Conservation (phyloP, 78 protist genomes). For the Acrasis kona region DNA sequence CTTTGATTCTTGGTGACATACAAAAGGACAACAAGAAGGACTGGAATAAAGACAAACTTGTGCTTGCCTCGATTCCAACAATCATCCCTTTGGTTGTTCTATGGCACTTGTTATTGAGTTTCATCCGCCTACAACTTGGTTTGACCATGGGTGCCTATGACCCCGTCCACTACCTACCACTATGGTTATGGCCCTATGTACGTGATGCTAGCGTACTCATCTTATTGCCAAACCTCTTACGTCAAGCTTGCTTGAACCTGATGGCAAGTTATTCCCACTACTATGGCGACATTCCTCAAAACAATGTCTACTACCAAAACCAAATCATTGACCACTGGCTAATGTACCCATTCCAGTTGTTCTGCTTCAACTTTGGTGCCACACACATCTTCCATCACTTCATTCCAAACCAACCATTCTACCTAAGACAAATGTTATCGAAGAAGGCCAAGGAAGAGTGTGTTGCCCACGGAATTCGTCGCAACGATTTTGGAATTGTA, state of each 20-base stretch:
- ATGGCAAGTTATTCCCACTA: neutral
- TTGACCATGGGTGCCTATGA: neutral
- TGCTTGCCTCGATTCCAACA: neutral
- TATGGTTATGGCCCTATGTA: neutral
- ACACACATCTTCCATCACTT: constrained; percentile 3
- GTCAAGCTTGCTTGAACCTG: neutral
- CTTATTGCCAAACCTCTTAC: neutral
- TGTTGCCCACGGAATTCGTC: neutral
- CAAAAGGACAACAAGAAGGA: neutral
- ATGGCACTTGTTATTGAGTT: neutral
- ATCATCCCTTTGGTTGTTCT: neutral
- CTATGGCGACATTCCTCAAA: neutral
- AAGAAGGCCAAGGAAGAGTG: neutral
- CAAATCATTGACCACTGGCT: neutral
- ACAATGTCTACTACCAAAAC: neutral
- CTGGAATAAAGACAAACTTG: neutral
- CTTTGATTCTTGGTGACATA: neutral
- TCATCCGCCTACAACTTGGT: neutral
- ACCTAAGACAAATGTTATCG: neutral
- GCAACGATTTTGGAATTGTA: neutral
- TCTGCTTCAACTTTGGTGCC: neutral
- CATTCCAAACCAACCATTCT: neutral
- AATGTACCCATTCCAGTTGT: neutral
- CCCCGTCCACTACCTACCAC: neutral
- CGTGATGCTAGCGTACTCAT: neutral